phyloP scores from a whole-genome alignment of 257 asterid genomes.

The Capsicum rhomboideum region DNA sequence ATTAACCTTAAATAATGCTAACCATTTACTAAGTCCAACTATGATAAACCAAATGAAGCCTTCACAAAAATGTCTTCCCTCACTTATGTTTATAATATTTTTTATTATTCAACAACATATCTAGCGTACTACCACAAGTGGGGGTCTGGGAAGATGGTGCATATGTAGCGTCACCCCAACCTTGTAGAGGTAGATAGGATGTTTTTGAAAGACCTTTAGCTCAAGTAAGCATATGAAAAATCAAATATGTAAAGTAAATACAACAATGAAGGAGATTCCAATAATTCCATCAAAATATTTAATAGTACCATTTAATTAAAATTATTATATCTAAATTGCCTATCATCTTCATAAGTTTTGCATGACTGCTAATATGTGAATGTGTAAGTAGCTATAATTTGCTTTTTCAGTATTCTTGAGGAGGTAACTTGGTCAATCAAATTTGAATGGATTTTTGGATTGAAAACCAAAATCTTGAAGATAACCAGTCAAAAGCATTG shows the following conservation, averaged over 20 bases:
- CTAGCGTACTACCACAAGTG: too few relatives aligned
- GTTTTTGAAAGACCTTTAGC: too few relatives aligned
- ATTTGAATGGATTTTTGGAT: background rate
- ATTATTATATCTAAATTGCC: background rate
- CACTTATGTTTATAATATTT: background rate
- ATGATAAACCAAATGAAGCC: background rate
- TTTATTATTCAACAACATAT: too few relatives aligned
- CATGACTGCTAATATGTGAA: background rate
- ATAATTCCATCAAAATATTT: background rate
- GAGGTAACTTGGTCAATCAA: background rate
- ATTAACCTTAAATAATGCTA: background rate
- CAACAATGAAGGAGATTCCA: too few relatives aligned
- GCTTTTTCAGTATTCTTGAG: background rate
- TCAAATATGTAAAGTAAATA: too few relatives aligned
- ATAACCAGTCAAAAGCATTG: background rate
- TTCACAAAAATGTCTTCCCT: background rate
- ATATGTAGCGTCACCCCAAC: too few relatives aligned
- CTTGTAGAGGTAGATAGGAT: too few relatives aligned
- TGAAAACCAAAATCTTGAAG: background rate
- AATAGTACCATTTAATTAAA: background rate
- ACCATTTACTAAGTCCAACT: background rate
- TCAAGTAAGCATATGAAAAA: too few relatives aligned
- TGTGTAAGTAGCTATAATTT: background rate
- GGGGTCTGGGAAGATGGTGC: too few relatives aligned
- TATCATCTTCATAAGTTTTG: background rate